phyloP scores from a whole-genome alignment of 2,329 filamentous ascomycete genomes.

The Aspergillus sp. region DNA sequence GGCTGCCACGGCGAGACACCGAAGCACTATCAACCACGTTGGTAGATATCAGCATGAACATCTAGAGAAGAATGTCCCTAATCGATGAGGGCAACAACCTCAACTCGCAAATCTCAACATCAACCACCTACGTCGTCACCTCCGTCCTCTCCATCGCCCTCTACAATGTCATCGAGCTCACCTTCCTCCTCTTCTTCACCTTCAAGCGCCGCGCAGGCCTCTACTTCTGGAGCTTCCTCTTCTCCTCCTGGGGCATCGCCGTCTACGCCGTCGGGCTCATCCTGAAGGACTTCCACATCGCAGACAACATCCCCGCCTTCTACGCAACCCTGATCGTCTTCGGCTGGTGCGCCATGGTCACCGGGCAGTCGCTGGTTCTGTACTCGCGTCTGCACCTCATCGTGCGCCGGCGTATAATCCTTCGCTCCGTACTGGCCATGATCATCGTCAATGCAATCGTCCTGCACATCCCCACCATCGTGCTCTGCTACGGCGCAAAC shows the following conservation, averaged over 20 bases:
- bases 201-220: constrained; percentile 46
- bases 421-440: constrained; percentile 54
- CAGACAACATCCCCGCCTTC: constrained; percentile 25
- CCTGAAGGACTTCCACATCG: constrained; percentile 42
- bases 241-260: constrained; percentile 44
- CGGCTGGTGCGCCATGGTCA: constrained; percentile 60
- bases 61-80: background rate
- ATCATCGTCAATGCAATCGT: constrained; percentile 56
- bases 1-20: too few relatives aligned
- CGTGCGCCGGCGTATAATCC: constrained; percentile 45
- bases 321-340: constrained; percentile 45
- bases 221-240: constrained; percentile 51
- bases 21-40: background rate
- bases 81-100: background rate
- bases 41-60: background rate
- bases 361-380: constrained; percentile 60
- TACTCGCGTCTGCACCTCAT: constrained; percentile 63
- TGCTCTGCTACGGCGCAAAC: constrained; percentile 50
- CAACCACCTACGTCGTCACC: constrained; percentile 23
- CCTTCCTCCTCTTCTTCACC: constrained; percentile 47
- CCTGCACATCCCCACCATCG: constrained; percentile 52
- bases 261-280: constrained; percentile 47
- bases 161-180: constrained; percentile 51
- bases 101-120: background rate
- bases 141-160: constrained; percentile 47